Percentiles rank a stretch among this genome's conserved stretches.
phyloP scores from a whole-genome alignment of 495 filamentous ascomycete genomes.

The Diplogelasinospora grovesii region DNA sequence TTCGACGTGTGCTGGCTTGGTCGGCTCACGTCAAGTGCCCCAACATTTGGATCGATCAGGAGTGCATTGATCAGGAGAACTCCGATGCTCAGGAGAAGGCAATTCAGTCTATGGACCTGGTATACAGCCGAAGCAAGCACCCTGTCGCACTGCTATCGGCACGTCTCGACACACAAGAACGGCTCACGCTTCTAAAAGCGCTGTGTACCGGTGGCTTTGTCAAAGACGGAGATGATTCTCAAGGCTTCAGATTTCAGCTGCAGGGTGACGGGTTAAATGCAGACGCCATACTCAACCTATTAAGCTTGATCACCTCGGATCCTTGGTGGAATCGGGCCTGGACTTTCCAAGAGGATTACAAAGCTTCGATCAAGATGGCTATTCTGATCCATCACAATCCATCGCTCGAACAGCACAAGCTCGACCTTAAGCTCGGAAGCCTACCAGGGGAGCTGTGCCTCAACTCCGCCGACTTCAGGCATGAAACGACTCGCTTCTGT shows the following conservation, averaged over 20 bases:
- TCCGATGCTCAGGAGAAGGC: too few relatives aligned
- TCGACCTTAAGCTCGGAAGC: conserved; percentile 13
- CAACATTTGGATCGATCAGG: too few relatives aligned
- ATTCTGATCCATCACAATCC: not conserved
- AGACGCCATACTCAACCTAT: not conserved
- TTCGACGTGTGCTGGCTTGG: too few relatives aligned
- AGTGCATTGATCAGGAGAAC: too few relatives aligned
- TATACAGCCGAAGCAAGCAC: not conserved
- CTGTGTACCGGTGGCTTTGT: not conserved
- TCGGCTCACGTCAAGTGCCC: too few relatives aligned
- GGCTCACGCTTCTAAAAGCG: too few relatives aligned
- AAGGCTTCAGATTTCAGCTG: not conserved
- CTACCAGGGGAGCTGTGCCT: conserved; percentile 28
- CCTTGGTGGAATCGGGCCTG: conserved; percentile 1
- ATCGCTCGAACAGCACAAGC: conserved; percentile 1
- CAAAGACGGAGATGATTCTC: not conserved
- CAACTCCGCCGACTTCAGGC: conserved; percentile 20
- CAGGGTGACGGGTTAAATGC: too few relatives aligned
- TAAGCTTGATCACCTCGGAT: not conserved
- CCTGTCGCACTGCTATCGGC: not conserved
- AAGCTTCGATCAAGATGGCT: not conserved
- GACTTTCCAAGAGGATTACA: conserved; percentile 3
- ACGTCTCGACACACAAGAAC: not conserved
- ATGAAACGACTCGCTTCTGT: conserved; percentile 22
- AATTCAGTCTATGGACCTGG: conserved; percentile 1